phyloP scores from a whole-genome alignment of 2,329 filamentous ascomycete genomes.

The Penicillium sp. region DNA sequence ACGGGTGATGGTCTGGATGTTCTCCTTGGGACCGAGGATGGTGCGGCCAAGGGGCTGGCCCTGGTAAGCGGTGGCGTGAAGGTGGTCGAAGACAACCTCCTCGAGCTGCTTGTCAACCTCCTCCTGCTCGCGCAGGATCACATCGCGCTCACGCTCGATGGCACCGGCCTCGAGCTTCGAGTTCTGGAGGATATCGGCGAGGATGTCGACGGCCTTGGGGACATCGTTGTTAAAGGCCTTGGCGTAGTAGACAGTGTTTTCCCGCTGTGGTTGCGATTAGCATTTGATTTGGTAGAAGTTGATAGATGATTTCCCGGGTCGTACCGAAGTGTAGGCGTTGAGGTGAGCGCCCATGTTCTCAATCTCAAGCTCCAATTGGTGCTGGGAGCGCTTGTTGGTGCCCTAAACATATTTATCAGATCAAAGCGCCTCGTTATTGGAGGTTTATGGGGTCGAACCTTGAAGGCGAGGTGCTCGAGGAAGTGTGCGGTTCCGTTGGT shows the following conservation, averaged over 20 bases:
- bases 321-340: constrained; percentile 98
- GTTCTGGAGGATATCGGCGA: constrained; percentile 98
- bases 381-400: constrained; percentile 89
- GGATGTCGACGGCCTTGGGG: constrained; percentile 93
- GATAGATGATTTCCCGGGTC: constrained; percentile 35
- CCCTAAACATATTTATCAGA: constrained; percentile 53
- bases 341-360: constrained; percentile 99
- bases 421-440: neutral
- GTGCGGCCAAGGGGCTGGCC: constrained; percentile 94
- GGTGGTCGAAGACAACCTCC: constrained; percentile 98
- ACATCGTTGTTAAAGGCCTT: constrained; percentile 99
- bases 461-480: constrained; percentile 99
- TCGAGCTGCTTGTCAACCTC: constrained; percentile 99
- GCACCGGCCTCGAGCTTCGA: constrained; percentile 92
- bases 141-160: constrained; percentile 96
- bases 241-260: constrained; percentile 99
- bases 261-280: constrained; percentile 62
- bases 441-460: constrained; percentile 58
- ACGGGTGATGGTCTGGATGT: constrained; percentile 93
- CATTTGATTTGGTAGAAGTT: constrained; percentile 17
- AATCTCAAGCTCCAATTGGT: constrained; percentile 98
- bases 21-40: constrained; percentile 95
- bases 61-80: constrained; percentile 98
- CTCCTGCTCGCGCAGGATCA: constrained; percentile 97
- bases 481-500: constrained; percentile 99